These are phyloP conservation scores for Umbelopsis sp. DNA, from an alignment of 371 early-diverging fungal species.

Conservation along the genomic window DNA sequence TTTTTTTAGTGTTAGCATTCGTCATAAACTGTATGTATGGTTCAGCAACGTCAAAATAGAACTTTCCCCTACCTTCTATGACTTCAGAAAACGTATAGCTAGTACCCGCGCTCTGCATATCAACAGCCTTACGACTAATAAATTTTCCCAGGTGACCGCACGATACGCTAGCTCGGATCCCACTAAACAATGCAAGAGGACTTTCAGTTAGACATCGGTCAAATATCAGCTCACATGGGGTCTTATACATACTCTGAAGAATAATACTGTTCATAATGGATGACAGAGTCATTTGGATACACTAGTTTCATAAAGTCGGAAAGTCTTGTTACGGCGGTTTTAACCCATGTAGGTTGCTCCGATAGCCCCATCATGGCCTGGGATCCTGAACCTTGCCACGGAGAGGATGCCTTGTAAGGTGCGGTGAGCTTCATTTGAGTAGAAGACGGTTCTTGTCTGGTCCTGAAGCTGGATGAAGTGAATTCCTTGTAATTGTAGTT, in stretches of 20 bases:
- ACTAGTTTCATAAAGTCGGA: background rate
- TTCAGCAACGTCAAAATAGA: background rate
- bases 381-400: background rate
- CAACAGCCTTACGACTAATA: conserved; percentile 6
- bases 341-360: background rate
- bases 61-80: conserved; percentile 12
- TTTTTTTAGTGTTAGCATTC: background rate
- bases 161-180: background rate
- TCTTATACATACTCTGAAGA: background rate
- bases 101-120: background rate
- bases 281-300: background rate
- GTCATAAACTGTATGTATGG: background rate
- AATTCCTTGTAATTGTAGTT: background rate
- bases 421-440: background rate
- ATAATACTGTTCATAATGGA: conserved; percentile 2
- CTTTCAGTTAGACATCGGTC: too few species aligned
- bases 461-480: background rate
- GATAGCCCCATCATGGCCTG: conserved; percentile 4
- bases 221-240: too few species aligned
- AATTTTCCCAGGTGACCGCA: conserved; percentile 9
- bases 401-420: background rate
- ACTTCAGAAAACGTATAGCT: conserved; percentile 13
- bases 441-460: background rate
- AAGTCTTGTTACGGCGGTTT: background rate
- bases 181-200: background rate